Percentiles rank a stretch among this genome's conserved stretches.
phyloP scores from a whole-genome alignment of 2,329 filamentous ascomycete species.

The Xylariaceae sp. region DNA sequence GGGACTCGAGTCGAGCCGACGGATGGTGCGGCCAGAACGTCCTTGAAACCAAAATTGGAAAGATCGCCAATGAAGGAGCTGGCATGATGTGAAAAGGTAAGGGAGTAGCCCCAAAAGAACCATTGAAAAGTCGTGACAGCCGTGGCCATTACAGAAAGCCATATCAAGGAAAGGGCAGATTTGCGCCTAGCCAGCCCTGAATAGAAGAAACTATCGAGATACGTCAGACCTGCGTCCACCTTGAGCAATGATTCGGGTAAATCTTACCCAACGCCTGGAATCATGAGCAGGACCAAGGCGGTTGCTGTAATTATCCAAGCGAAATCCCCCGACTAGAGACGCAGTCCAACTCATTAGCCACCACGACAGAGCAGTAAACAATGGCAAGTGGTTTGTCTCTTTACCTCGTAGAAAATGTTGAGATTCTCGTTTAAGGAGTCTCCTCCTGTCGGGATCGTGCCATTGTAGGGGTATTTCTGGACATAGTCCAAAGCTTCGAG shows the following conservation, averaged over 20 bases:
- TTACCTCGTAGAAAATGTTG: slow-evolving; percentile 75
- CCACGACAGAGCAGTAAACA: slow-evolving; percentile 20
- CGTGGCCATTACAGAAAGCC: slow-evolving; percentile 84
- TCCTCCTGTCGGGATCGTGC: slow-evolving; percentile 62
- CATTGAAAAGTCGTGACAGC: slow-evolving; percentile 86
- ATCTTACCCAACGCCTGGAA: slow-evolving; percentile 76
- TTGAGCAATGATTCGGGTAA: background rate
- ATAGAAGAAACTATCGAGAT: slow-evolving; percentile 70
- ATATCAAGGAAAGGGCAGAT: slow-evolving; percentile 84
- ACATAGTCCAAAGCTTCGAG: slow-evolving; percentile 45
- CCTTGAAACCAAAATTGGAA: slow-evolving; percentile 73
- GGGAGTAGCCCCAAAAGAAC: slow-evolving; percentile 90
- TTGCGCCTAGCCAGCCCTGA: slow-evolving; percentile 85
- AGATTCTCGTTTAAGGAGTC: slow-evolving; percentile 66
- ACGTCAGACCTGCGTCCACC: slow-evolving; percentile 10
- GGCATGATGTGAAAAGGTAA: slow-evolving; percentile 77
- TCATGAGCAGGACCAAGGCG: slow-evolving; percentile 85
- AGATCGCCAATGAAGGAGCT: slow-evolving; percentile 76
- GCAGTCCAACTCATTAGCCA: slow-evolving; percentile 13
- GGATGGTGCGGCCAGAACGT: slow-evolving; percentile 72
- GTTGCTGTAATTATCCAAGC: slow-evolving; percentile 81
- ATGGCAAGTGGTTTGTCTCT: slow-evolving; percentile 17
- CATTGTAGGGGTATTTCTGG: slow-evolving; percentile 59
- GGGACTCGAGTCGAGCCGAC: slow-evolving; percentile 72
- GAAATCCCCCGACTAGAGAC: slow-evolving; percentile 67